Conservation (phyloP, 2,329 filamentous ascomycete species). For the Colletotrichum endophyticum region DNA sequence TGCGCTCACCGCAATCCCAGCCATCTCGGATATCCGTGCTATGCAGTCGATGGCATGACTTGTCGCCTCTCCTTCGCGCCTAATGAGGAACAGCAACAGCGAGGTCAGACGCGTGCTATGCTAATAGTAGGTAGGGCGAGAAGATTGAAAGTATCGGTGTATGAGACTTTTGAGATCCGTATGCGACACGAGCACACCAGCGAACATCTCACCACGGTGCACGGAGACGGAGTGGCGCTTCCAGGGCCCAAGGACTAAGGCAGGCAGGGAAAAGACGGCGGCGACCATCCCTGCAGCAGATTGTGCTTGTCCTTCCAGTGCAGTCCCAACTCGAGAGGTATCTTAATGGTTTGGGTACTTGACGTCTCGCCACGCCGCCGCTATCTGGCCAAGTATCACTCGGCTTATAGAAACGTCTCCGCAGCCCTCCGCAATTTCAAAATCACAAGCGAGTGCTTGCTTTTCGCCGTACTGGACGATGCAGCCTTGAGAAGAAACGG, state of each 20-base stretch:
- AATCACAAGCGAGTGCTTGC: conserved; percentile 5
- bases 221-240: not conserved
- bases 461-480: not conserved
- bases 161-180: not conserved
- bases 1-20: not conserved
- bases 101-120: not conserved
- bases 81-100: not conserved
- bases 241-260: not conserved
- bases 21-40: not conserved
- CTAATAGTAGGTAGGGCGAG: not conserved
- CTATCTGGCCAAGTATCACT: not conserved
- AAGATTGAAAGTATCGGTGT: not conserved
- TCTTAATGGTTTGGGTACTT: not conserved
- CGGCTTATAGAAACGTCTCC: not conserved
- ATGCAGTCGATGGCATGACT: not conserved
- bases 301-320: not conserved
- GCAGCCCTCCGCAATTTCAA: not conserved
- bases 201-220: not conserved
- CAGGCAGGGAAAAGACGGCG: not conserved
- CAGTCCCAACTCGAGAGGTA: not conserved
- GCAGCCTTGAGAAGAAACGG: not conserved
- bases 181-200: not conserved
- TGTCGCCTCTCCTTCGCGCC: not conserved
- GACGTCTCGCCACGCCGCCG: not conserved
- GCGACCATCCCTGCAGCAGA: not conserved